Base-by-base conservation (phyloP, 768 basidiomycete species). In the Leccinellum albellum region DNA sequence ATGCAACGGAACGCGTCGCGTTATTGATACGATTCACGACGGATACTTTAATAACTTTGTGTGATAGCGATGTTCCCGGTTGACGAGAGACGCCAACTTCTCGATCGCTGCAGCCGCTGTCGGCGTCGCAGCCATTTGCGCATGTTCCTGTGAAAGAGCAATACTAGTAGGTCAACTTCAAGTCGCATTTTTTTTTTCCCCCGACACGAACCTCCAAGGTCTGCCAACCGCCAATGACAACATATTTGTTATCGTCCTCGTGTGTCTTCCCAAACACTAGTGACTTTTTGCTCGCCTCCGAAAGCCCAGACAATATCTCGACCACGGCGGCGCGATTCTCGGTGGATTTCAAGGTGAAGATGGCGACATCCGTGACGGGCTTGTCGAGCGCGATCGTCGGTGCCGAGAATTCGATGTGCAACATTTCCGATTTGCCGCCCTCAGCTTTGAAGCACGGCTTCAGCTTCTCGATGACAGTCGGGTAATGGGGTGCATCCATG, bases 361-460 rank as follows among this genome's bases (percentile, higher is more conserved):
- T 10, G 26, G 46, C 3, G 10, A 70, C 55, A 20, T 62, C 55
- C 1, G 70, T 71, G n/a, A 71, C 58, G 20, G 70, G 70, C 12
- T 50, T 48, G 5, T 61, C 46, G 33, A 71, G 28, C 6, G 62
- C 65, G 45, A 55, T 44, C 4, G 61, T 42, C 31, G 45, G 40
- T 3, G n/a, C 56, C 3, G 61, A 59, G 44, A 71, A 67, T 15
- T 52, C 29, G 35, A 71, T 63, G 32, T 69, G 65, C 45, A 61
- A 58, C 49, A 68, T 68, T 1, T 62, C 52, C 13, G 24, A 1
- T 7, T 50, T 24, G 15, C 57, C 57, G 8, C 40, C 40, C 12
- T 26, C 15, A 7, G 42, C 42, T 7, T 46, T 47, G 9, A 67
- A 1, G 31, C 52, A 31, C 14, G 56, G 57, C 14, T 28, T 42